Conservation (phyloP, 78 protist genomes). For the Andalucia godoyi region DNA sequence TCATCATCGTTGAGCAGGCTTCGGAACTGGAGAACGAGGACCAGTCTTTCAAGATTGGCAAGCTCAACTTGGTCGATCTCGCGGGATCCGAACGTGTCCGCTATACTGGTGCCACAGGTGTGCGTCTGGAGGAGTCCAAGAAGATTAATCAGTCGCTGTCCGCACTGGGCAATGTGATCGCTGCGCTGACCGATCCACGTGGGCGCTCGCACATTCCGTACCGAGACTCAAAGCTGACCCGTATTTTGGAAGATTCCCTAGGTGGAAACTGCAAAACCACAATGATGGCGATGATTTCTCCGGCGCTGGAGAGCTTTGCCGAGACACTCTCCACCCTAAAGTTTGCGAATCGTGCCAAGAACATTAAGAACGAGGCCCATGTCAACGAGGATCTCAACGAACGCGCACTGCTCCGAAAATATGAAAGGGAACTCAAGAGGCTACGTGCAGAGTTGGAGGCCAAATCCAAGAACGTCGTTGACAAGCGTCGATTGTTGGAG, state of each 20-base stretch:
- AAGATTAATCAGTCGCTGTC: constrained; percentile 33
- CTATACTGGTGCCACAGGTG: constrained; percentile 40
- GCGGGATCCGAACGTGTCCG: constrained; percentile 65
- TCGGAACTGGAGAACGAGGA: constrained; percentile 12
- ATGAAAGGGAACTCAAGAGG: constrained; percentile 31
- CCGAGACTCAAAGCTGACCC: constrained; percentile 61
- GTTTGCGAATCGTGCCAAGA: constrained; percentile 64
- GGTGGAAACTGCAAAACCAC: constrained; percentile 60
- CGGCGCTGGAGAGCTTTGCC: constrained; percentile 22
- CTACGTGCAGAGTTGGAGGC: constrained; percentile 18
- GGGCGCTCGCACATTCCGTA: constrained; percentile 44
- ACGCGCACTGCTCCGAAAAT: constrained; percentile 13
- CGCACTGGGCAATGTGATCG: constrained; percentile 34
- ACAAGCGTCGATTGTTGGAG: constrained; percentile 17
- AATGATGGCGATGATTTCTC: constrained; percentile 51
- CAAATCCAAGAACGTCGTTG: constrained; percentile 11
- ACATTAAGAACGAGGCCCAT: constrained; percentile 43
- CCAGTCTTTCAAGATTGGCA: constrained; percentile 25
- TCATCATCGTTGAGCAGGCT: constrained; percentile 8
- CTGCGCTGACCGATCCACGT: constrained; percentile 17
- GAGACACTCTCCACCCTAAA: constrained; percentile 42
- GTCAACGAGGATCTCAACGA: constrained; percentile 52
- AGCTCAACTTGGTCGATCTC: constrained; percentile 72
- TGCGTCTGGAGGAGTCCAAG: constrained; percentile 28
- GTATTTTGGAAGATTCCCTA: constrained; percentile 31